Percentiles rank a stretch among this genome's conserved stretches.
Conservation (phyloP, 768 basidiomycete species). For the Gelatoporia subvermispora region DNA sequence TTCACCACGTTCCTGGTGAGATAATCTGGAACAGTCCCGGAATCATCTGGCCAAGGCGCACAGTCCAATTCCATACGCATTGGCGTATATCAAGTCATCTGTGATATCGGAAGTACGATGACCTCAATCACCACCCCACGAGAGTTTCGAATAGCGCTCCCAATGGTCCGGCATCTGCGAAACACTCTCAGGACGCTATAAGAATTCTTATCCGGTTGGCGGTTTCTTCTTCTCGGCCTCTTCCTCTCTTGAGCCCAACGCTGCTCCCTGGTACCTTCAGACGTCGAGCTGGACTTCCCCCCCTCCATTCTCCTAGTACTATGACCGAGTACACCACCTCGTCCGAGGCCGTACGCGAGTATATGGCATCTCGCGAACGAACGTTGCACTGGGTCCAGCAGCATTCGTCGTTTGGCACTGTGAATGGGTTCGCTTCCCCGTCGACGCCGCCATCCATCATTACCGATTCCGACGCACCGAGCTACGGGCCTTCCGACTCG, state of each 20-base stretch:
- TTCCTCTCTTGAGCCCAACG: conserved; percentile 4
- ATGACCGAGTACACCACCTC: conserved; percentile 67
- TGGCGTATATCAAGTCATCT: conserved; percentile 7
- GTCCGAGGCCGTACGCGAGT: conserved; percentile 54
- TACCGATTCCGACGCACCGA: conserved; percentile 28
- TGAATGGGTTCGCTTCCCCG: conserved; percentile 8
- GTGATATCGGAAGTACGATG: conserved; percentile 4
- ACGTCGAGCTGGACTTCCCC: background rate
- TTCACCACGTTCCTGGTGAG: conserved; percentile 18
- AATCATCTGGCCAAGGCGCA: background rate
- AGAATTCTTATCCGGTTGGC: conserved; percentile 10
- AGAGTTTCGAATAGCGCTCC: conserved; percentile 3
- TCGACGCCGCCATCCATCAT: conserved; percentile 18
- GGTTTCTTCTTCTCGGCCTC: conserved; percentile 13
- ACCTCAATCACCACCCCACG: conserved; percentile 11
- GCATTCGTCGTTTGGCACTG: conserved; percentile 22
- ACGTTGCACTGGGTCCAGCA: conserved; percentile 62
- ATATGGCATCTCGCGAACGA: conserved; percentile 53
- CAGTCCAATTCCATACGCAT: conserved; percentile 9
- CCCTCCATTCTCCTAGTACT: conserved; percentile 9
- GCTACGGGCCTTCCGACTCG: conserved; percentile 30
- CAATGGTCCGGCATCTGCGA: conserved; percentile 7
- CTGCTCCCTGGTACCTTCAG: conserved; percentile 11
- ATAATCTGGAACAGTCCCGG: conserved; percentile 4
- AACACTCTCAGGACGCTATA: conserved; percentile 12